Conservation (phyloP, 495 filamentous ascomycete genomes). For the Choiromyces venosus region DNA sequence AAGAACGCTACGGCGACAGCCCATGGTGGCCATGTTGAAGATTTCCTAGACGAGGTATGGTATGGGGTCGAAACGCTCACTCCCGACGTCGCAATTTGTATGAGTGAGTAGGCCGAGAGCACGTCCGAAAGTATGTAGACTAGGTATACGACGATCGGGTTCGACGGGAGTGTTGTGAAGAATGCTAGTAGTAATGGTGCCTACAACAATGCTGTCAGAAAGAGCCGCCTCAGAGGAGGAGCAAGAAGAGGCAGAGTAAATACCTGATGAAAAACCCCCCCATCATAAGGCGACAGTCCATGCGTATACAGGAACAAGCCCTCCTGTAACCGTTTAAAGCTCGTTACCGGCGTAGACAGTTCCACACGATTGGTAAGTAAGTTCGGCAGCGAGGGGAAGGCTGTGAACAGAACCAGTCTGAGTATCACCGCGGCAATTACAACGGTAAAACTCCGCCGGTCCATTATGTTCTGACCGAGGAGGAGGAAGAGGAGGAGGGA, state of each 20-base stretch:
- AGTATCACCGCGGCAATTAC: conserved; percentile 71
- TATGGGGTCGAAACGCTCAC: conserved; percentile 65
- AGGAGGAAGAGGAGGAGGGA: not conserved
- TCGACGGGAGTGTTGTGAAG: conserved; percentile 76
- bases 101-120: conserved; percentile 73
- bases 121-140: conserved; percentile 80
- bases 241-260: not conserved
- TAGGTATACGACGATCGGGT: conserved; percentile 63
- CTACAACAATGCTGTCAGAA: conserved; percentile 42
- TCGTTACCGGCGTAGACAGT: conserved; percentile 91
- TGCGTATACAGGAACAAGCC: conserved; percentile 92
- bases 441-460: conserved; percentile 68
- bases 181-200: conserved; percentile 86
- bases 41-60: conserved; percentile 71
- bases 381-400: conserved; percentile 79
- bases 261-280: conserved; percentile 93
- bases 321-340: conserved; percentile 98
- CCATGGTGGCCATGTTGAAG: conserved; percentile 68
- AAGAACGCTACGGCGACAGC: conserved; percentile 81
- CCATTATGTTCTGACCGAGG: conserved; percentile 46
- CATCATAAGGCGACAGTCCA: conserved; percentile 95
- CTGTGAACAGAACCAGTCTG: conserved; percentile 70
- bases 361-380: conserved; percentile 87
- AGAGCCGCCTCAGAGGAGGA: conserved; percentile 1
- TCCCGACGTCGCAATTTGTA: conserved; percentile 75